Conservation (phyloP, 371 early-diverging fungal species). For the Chytridium lagenaria region DNA sequence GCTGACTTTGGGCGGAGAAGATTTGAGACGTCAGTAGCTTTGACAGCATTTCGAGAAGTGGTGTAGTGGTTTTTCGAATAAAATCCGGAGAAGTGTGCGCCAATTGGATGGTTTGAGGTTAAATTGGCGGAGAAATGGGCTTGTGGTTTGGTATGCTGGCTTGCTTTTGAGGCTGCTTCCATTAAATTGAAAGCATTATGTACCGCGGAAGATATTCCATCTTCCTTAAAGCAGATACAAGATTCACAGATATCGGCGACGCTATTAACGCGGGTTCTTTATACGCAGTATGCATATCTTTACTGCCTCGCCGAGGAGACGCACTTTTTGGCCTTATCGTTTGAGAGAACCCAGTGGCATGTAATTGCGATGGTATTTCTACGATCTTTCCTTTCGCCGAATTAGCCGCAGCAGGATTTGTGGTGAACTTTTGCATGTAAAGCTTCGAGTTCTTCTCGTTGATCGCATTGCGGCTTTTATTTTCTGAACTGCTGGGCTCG, state of each 20-base stretch:
- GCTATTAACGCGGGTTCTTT: slow-evolving; percentile 20
- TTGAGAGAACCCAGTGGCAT: slow-evolving; percentile 1
- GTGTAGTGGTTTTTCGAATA: slow-evolving; percentile 36
- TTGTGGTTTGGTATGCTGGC: slow-evolving; percentile 5
- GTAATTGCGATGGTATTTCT: neutral
- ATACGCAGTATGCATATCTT: neutral
- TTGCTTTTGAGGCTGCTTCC: slow-evolving; percentile 1
- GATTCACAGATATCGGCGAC: slow-evolving; percentile 32
- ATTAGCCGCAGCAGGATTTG: slow-evolving; percentile 26
- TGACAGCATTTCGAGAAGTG: slow-evolving; percentile 9
- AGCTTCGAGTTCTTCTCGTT: slow-evolving; percentile 36
- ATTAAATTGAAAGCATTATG: neutral
- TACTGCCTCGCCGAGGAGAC: neutral
- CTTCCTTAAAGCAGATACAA: slow-evolving; percentile 17
- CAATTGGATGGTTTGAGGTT: slow-evolving; percentile 31
- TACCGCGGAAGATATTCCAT: slow-evolving; percentile 22
- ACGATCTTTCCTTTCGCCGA: slow-evolving; percentile 27
- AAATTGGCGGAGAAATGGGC: neutral
- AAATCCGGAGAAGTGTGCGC: slow-evolving; percentile 47
- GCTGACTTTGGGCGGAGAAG: slow-evolving; percentile 11
- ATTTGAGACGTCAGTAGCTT: neutral
- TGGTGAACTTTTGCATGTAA: slow-evolving; percentile 39
- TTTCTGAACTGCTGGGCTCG: slow-evolving; percentile 38
- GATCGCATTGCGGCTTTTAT: slow-evolving; percentile 37
- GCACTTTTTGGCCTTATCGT: slow-evolving; percentile 13